Conservation (phyloP, 805 yeast species). For the Myxozyma lipomycoides region DNA sequence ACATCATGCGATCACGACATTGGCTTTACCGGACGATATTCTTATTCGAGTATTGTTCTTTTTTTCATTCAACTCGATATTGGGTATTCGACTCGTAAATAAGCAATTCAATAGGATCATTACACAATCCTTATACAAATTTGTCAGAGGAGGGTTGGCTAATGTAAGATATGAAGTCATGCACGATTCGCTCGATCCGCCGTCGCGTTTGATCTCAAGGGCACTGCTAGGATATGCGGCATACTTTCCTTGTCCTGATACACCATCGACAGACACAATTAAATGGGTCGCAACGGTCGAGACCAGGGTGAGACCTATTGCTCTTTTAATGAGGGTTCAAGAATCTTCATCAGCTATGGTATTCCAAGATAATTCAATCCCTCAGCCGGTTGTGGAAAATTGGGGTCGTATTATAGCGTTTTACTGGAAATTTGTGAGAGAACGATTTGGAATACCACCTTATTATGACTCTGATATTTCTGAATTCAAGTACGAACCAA, state of each 20-base stretch:
- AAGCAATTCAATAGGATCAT: not conserved
- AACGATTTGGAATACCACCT: not conserved
- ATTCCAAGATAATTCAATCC: not conserved
- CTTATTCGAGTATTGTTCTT: not conserved
- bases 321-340: not conserved
- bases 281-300: not conserved
- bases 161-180: not conserved
- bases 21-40: constrained; percentile 2
- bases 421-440: constrained; percentile 3
- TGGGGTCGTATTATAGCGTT: constrained; percentile 1
- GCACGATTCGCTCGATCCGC: not conserved
- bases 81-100: constrained; percentile 3
- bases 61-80: not conserved
- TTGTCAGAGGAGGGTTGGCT: not conserved
- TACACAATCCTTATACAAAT: not conserved
- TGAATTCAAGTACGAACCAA: not conserved
- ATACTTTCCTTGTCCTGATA: not conserved
- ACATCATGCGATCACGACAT: not conserved
- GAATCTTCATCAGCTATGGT: not conserved
- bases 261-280: not conserved
- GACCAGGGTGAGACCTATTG: not conserved
- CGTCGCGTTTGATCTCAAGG: not conserved
- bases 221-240: constrained; percentile 2
- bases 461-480: not conserved
- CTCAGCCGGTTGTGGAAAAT: constrained; percentile 1